Conservation (phyloP, 106 monocot species). For the Alisma plantagoaquatica region DNA sequence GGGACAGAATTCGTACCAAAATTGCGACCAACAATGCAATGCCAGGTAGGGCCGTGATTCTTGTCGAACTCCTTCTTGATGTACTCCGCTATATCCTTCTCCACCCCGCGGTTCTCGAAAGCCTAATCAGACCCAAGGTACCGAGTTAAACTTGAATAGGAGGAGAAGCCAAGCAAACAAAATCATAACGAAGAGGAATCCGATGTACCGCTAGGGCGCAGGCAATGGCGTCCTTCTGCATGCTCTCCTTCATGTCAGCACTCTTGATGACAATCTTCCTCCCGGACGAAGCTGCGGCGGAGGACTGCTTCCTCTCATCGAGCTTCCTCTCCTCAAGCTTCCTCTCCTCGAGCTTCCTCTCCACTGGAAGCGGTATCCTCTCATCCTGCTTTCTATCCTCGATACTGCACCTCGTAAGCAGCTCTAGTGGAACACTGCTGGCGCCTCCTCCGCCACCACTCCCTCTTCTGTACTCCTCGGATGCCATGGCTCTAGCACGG, state of each 20-base stretch:
- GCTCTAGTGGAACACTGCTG: too few species aligned
- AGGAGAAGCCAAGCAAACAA: not conserved
- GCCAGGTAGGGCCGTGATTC: slow-evolving; percentile 91
- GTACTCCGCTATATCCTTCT: slow-evolving; percentile 93
- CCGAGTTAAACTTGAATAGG: not conserved
- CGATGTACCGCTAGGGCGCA: slow-evolving; percentile 73
- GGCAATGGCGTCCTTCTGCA: slow-evolving; percentile 82
- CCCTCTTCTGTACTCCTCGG: too few species aligned
- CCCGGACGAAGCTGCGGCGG: slow-evolving; percentile 8
- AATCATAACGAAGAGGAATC: not conserved
- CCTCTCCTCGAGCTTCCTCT: too few species aligned
- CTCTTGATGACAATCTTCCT: slow-evolving; percentile 74
- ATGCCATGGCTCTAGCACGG: too few species aligned
- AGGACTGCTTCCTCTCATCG: slow-evolving; percentile 28
- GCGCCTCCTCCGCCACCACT: too few species aligned
- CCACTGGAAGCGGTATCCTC: too few species aligned
- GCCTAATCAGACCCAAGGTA: slow-evolving; percentile 32
- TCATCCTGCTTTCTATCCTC: too few species aligned
- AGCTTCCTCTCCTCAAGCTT: too few species aligned
- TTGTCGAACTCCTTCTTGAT: slow-evolving; percentile 99
- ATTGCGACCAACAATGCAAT: slow-evolving; percentile 97
- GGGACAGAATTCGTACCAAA: too few species aligned
- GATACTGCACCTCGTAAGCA: too few species aligned
- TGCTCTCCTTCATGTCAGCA: slow-evolving; percentile 95
- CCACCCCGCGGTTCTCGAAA: slow-evolving; percentile 74